Conservation (phyloP, 2,329 filamentous ascomycete species). For the Diaporthe amygdali region DNA sequence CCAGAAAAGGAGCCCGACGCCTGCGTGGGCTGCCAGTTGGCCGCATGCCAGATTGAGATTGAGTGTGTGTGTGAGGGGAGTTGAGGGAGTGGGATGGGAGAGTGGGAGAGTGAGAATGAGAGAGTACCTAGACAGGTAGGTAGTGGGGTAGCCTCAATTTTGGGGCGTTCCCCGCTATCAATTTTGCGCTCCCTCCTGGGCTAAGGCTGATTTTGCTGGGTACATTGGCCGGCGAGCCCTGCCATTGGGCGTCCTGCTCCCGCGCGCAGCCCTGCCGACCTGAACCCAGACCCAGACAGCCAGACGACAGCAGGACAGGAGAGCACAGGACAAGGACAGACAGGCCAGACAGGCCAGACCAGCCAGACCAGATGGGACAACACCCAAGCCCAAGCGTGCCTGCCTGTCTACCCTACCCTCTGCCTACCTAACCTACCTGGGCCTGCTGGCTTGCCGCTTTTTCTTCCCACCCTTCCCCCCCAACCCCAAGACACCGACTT, state of each 20-base stretch:
- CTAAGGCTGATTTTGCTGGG: conserved; percentile 17
- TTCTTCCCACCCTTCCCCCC: conserved; percentile 23
- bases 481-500: conserved; percentile 11
- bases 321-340: conserved; percentile 8
- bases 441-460: conserved; percentile 14
- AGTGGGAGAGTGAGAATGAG: neutral
- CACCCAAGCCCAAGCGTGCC: conserved; percentile 3
- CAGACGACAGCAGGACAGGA: neutral
- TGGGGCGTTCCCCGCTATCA: conserved; percentile 22
- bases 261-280: conserved; percentile 9
- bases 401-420: conserved; percentile 4
- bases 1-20: neutral
- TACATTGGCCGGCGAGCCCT: conserved; percentile 11
- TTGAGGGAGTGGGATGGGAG: no score
- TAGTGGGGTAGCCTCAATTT: conserved; percentile 22
- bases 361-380: neutral
- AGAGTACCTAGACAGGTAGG: conserved; percentile 8
- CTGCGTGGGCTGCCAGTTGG: neutral
- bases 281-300: neutral
- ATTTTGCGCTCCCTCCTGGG: conserved; percentile 8
- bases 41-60: neutral
- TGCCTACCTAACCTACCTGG: conserved; percentile 5
- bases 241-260: conserved; percentile 5
- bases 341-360: neutral
- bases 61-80: neutral